A percentile compares a stretch with the other conserved stretches of the same genome.
Conservation (phyloP, 1,139 yeast species). For the Pichia sp. region DNA sequence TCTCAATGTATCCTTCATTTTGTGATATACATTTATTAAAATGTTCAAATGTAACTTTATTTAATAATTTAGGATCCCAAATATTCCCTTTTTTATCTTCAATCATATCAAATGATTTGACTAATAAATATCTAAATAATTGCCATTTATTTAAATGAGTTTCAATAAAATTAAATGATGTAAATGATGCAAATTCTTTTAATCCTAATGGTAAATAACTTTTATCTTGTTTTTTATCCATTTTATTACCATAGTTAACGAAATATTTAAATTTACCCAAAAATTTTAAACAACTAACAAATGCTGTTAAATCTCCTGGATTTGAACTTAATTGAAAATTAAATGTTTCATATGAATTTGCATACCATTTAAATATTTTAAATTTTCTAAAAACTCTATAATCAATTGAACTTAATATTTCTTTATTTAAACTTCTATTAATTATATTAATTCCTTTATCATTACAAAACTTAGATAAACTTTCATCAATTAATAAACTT, state of each 20-base stretch:
- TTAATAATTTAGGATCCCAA: conserved; percentile 12
- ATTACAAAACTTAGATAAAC: conserved; percentile 21
- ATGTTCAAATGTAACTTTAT: conserved; percentile 12
- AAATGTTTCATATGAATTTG: conserved; percentile 31
- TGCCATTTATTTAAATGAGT: conserved; percentile 33
- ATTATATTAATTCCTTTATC: conserved; percentile 22
- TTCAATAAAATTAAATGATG: conserved; percentile 27
- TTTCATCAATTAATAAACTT: conserved; percentile 26
- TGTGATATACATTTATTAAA: conserved; percentile 10
- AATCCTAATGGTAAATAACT: conserved; percentile 27
- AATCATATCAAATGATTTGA: conserved; percentile 6
- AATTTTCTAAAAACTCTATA: conserved; percentile 20
- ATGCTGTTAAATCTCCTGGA: conserved; percentile 28
- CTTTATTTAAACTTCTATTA: conserved; percentile 12
- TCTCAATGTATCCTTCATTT: conserved; percentile 14
- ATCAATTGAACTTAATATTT: conserved; percentile 17
- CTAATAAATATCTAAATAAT: conserved; percentile 18
- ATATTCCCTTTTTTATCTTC: conserved; percentile 1
- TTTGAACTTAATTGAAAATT: conserved; percentile 26
- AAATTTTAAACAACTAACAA: conserved; percentile 28
- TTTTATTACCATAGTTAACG: neutral
- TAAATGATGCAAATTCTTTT: conserved; percentile 25
- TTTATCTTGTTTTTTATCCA: neutral
- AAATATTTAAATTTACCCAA: conserved; percentile 18
- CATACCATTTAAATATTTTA: conserved; percentile 25